These are phyloP conservation scores for Rhizomucor pusillus DNA, from an alignment of 371 early-diverging fungal genomes.

Conservation along the genomic window DNA sequence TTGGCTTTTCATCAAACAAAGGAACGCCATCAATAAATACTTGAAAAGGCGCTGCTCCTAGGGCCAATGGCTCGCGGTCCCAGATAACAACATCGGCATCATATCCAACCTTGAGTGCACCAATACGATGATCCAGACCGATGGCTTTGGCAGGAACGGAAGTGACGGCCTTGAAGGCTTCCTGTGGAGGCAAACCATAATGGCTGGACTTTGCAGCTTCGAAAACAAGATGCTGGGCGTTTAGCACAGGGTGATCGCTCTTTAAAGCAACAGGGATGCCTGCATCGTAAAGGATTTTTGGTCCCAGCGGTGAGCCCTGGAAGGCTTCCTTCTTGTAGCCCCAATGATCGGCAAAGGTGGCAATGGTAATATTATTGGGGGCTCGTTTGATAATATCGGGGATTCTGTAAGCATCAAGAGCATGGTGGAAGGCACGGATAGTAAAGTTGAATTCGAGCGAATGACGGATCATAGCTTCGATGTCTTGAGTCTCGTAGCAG, in stretches of 20 bases:
- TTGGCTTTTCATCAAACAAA: constrained; percentile 38
- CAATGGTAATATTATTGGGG: constrained; percentile 60
- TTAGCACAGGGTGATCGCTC: constrained; percentile 74
- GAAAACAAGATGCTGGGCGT: constrained; percentile 66
- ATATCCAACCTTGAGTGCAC: constrained; percentile 61
- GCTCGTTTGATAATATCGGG: constrained; percentile 64
- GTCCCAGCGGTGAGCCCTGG: constrained; percentile 55
- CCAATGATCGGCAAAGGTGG: constrained; percentile 66
- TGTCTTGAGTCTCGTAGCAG: constrained; percentile 69
- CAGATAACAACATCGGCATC: constrained; percentile 79
- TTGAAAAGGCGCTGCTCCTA: constrained; percentile 69
- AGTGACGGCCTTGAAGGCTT: constrained; percentile 67
- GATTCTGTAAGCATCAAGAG: constrained; percentile 73
- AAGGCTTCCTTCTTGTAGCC: constrained; percentile 79
- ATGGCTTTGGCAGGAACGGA: constrained; percentile 69
- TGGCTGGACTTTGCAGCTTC: constrained; percentile 73
- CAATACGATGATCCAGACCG: constrained; percentile 71
- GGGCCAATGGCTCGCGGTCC: constrained; percentile 58
- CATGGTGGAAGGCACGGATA: constrained; percentile 81
- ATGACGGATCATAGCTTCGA: constrained; percentile 74
- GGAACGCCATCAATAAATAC: constrained; percentile 72
- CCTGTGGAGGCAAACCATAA: constrained; percentile 60
- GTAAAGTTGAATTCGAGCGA: constrained; percentile 75
- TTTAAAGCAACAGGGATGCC: constrained; percentile 73
- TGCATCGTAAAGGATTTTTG: constrained; percentile 61